phyloP scores from a whole-genome alignment of 129 eudicot genomes.

The Flaveria bidentis region DNA sequence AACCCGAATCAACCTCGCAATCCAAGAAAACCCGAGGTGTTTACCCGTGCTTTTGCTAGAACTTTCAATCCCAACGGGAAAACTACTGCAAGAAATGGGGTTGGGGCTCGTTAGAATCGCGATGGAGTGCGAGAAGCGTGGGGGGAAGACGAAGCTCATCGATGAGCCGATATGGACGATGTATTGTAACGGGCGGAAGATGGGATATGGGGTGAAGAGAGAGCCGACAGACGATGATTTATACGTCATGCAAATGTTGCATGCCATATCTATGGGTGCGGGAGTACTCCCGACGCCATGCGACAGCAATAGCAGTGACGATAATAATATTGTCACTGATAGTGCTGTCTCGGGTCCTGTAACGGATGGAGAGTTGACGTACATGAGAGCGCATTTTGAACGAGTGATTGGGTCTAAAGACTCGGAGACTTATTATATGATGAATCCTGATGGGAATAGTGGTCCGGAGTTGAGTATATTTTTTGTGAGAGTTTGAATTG shows the following conservation, averaged over 20 bases:
- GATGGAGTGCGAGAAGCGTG: constrained; percentile 73
- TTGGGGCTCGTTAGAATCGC: constrained; percentile 86
- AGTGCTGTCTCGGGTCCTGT: constrained; percentile 7
- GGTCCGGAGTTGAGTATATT: constrained; percentile 86
- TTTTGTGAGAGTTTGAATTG: constrained; percentile 59
- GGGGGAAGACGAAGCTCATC: constrained; percentile 59
- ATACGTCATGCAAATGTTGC: constrained; percentile 70
- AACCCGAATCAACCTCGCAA: constrained; percentile 68
- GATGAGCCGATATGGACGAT: constrained; percentile 89
- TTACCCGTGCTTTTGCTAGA: constrained; percentile 76
- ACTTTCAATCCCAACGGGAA: constrained; percentile 71
- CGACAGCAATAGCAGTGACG: background rate
- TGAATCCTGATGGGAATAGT: constrained; percentile 80
- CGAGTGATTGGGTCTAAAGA: constrained; percentile 79
- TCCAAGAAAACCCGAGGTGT: constrained; percentile 79
- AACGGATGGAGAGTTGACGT: constrained; percentile 74
- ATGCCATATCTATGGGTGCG: constrained; percentile 87
- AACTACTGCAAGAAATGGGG: constrained; percentile 86
- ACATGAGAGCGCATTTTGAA: constrained; percentile 88
- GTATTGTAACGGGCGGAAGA: constrained; percentile 80
- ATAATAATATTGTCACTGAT: background rate
- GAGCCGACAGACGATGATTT: constrained; percentile 81
- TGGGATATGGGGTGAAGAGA: constrained; percentile 82
- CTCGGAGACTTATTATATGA: constrained; percentile 90
- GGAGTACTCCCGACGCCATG: constrained; percentile 71